Evolutionary conservation across 331 rosid species (phyloP), one percentile per base, ranked within the genome.

Genomic region (Cydonia oblonga): DNA sequence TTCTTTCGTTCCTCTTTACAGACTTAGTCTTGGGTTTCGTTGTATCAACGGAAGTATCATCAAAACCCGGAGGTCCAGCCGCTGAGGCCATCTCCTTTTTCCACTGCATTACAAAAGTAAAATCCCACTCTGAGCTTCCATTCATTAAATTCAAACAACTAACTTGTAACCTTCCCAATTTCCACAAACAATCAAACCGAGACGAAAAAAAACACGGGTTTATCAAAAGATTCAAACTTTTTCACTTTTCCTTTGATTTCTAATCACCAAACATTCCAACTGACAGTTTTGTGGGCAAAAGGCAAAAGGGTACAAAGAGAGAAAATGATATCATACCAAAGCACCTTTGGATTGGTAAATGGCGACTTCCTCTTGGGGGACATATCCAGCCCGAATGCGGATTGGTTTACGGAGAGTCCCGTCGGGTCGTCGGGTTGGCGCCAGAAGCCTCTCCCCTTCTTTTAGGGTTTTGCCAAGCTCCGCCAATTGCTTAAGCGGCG

Each of bases 361-460:
- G 68, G 96, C 93, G 83, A 90, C 92, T 81, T 95, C 99, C 51
- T 95, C 99, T 56, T 83, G 99, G 52, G 99, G 99, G 29, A 64
- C 69, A 69, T 89, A 91, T 12, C 97, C 97, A 29, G 96, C 86
- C 82, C 96, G 82, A 84, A 95, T 90, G 67, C 96, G 93, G 68
- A 87, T 76, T 60, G 89, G 83, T 72, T 91, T 95, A 1, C 97
- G 90, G 72, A 83, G 85, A 60, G 97, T 90, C 9, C 98, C 98
- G 65, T 93, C 98, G 46, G 98, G 99, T 35, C 99, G 70, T 24
- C 96, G 80, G 1, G 93, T 89, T 52, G 97, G 96, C 16, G 81
- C 96, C 30, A 95, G 71, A 60, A 95, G 75, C 64, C 96, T 87
- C 80, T 95, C 97, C 19, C 97, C 99, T 74, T 93, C 88, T 57